Conservation (phyloP, 139 green algal genomes). For the Dunaliella primolecta region DNA sequence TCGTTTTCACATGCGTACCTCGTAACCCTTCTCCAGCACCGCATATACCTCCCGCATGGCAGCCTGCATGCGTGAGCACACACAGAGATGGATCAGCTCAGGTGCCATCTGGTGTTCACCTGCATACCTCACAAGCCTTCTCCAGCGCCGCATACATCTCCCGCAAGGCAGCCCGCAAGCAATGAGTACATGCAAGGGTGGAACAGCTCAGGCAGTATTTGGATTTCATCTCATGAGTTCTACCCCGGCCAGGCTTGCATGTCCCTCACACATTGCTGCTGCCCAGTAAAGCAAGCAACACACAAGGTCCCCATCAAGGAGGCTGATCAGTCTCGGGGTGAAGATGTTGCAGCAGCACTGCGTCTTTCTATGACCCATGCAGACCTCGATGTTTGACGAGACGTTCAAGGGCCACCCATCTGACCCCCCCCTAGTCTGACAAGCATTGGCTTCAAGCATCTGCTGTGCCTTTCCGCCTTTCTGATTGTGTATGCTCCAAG, state of each 20-base stretch:
- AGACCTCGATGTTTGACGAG: background rate
- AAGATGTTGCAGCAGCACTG: background rate
- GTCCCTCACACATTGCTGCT: background rate
- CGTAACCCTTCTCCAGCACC: background rate
- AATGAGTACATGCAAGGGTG: background rate
- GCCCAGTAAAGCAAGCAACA: background rate
- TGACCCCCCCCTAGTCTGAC: background rate
- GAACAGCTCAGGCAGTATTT: no score
- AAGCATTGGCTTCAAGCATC: no score
- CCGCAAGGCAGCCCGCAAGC: slow-evolving; percentile 1
- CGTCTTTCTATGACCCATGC: background rate
- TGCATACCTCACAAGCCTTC: slow-evolving; percentile 12
- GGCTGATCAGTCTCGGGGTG: background rate
- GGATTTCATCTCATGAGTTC: no score
- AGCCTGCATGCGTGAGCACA: background rate
- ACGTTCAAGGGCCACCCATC: background rate
- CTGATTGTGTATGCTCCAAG: background rate
- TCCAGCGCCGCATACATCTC: background rate
- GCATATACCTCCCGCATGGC: slow-evolving; percentile 4
- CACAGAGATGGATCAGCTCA: background rate
- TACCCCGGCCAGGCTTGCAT: background rate
- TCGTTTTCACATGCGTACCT: no score
- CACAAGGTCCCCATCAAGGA: background rate
- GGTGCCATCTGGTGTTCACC: no score
- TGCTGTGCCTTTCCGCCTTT: no score